Evolutionary conservation across 148 eudicot species (phyloP).

Genomic region (Rhododendron griersonianum): DNA sequence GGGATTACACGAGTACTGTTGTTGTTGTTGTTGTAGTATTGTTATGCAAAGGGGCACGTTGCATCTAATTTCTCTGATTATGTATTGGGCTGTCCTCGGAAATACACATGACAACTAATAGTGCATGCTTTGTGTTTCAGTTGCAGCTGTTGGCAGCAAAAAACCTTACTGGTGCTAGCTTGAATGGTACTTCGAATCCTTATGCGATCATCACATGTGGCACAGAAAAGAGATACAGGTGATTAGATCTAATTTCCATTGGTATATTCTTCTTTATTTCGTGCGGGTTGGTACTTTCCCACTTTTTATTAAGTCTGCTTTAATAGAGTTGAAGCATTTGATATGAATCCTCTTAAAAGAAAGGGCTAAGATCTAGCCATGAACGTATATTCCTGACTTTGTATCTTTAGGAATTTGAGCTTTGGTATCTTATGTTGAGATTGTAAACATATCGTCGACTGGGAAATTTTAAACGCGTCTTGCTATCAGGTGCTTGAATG

Average conservation of each 20-base stretch:
- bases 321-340: not conserved
- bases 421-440: not conserved
- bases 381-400: not conserved
- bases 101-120: not conserved
- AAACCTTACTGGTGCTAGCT: conserved; percentile 73
- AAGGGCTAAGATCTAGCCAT: not conserved
- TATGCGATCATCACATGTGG: conserved; percentile 91
- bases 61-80: not conserved
- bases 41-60: not conserved
- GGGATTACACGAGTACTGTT: not conserved
- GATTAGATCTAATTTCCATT: conserved; percentile 12
- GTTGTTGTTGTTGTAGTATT: not conserved
- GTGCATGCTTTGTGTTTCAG: conserved; percentile 26
- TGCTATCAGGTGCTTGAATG: not conserved
- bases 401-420: not conserved
- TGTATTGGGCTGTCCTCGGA: not conserved
- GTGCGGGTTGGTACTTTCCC: not conserved
- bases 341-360: not conserved
- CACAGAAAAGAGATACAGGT: conserved; percentile 90
- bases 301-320: not conserved
- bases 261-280: not conserved
- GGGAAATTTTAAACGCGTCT: too few species aligned
- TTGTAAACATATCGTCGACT: too few species aligned
- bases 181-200: conserved; percentile 95
- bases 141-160: conserved; percentile 81